Conservation (phyloP, 805 yeast genomes). For the Jamesozyma hellenica region DNA sequence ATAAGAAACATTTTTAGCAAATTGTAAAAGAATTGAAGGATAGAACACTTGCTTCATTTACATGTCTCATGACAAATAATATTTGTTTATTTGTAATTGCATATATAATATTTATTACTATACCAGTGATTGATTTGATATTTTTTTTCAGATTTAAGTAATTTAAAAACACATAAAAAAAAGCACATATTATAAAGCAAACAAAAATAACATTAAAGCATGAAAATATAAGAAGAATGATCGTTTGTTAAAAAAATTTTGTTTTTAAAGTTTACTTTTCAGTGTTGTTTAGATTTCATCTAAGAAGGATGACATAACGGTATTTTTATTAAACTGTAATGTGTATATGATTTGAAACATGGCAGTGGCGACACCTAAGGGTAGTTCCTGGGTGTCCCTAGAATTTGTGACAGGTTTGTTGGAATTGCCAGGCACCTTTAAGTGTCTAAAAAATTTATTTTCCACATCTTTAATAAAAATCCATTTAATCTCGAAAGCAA, state of each 20-base stretch:
- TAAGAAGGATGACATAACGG: constrained; percentile 11
- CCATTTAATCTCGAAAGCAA: constrained; percentile 48
- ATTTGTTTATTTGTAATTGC: no score
- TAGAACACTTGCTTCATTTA: no score
- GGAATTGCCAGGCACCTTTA: constrained; percentile 38
- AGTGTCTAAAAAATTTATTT: constrained; percentile 37
- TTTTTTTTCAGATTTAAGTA: no score
- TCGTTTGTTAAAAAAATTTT: no score
- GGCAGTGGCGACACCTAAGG: constrained; percentile 37
- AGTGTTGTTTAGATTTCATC: no score
- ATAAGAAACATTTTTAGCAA: background rate
- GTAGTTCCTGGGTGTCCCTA: constrained; percentile 52
- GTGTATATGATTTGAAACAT: constrained; percentile 36
- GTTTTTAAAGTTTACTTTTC: no score
- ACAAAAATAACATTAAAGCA: no score
- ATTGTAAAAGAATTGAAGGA: no score
- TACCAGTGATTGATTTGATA: no score
- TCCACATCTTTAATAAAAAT: constrained; percentile 40
- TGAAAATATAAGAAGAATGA: no score
- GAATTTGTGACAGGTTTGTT: constrained; percentile 46
- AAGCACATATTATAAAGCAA: background rate
- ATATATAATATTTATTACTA: no score
- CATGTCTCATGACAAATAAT: no score
- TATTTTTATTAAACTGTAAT: background rate
- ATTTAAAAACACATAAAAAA: background rate